These are phyloP conservation scores for Aspergillaceae sp. DNA, from an alignment of 2,329 filamentous ascomycete species.

Conservation along the genomic window DNA sequence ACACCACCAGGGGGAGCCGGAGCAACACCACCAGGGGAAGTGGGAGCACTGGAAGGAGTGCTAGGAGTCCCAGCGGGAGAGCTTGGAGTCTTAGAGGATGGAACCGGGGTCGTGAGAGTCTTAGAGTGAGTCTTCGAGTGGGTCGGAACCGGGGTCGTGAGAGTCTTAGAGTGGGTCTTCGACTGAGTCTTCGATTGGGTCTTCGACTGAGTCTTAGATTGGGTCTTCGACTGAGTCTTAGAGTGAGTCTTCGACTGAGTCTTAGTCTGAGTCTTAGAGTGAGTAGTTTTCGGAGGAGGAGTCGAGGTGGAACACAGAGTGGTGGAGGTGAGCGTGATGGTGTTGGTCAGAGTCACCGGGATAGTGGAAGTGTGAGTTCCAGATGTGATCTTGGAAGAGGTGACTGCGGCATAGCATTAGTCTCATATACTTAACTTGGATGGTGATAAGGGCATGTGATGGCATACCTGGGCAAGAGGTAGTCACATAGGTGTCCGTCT, in stretches of 20 bases:
- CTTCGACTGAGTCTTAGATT: too few species aligned
- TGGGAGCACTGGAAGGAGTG: background rate
- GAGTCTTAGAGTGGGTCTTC: background rate
- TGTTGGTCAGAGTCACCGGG: constrained; percentile 25
- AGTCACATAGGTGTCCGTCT: constrained; percentile 26
- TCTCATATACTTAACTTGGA: background rate
- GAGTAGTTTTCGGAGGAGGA: background rate
- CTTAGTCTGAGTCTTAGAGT: background rate
- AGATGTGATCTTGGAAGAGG: constrained; percentile 20
- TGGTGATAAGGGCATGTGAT: too few species aligned
- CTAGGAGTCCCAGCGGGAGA: constrained; percentile 1
- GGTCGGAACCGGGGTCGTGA: background rate
- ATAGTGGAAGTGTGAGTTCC: constrained; percentile 20
- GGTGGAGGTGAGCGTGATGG: constrained; percentile 22
- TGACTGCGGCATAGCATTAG: constrained; percentile 13
- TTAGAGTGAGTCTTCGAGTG: background rate
- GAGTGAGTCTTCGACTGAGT: background rate
- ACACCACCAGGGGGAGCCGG: too few species aligned
- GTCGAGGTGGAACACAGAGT: constrained; percentile 9
- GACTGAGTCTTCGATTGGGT: background rate
- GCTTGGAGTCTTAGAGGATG: background rate
- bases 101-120: constrained; percentile 1
- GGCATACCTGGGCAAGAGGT: constrained; percentile 27
- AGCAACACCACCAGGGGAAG: constrained; percentile 1
- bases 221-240: background rate